Conservation (phyloP, 2,329 filamentous ascomycete genomes). For the Fusarium falciforme region DNA sequence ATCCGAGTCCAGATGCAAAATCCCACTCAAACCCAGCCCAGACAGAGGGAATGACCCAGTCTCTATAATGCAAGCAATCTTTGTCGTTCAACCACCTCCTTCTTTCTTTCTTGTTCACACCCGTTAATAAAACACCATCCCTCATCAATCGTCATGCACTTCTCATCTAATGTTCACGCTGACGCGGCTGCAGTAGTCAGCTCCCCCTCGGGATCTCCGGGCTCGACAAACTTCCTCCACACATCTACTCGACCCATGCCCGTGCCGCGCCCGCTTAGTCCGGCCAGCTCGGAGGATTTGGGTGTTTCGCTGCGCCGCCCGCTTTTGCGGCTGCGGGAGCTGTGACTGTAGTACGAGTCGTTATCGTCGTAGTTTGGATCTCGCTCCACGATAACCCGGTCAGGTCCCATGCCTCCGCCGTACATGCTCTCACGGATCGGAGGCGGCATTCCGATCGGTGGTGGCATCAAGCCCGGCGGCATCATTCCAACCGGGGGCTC, state of each 20-base stretch:
- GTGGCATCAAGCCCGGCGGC: constrained; percentile 39
- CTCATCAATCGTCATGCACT: constrained; percentile 15
- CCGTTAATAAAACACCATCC: constrained; percentile 13
- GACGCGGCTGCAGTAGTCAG: constrained; percentile 24
- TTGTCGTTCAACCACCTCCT: background rate
- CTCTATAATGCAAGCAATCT: constrained; percentile 18
- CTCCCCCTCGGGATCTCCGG: constrained; percentile 54
- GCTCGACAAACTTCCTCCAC: constrained; percentile 61
- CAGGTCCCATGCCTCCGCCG: constrained; percentile 31
- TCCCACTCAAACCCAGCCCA: constrained; percentile 3
- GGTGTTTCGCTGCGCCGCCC: constrained; percentile 44
- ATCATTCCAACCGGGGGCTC: constrained; percentile 35
- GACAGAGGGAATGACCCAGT: constrained; percentile 7
- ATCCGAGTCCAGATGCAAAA: constrained; percentile 13
- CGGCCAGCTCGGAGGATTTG: constrained; percentile 59
- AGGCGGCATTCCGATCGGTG: constrained; percentile 51
- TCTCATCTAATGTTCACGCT: constrained; percentile 2
- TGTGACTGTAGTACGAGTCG: constrained; percentile 43
- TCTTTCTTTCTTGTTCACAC: background rate
- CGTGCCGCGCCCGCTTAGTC: constrained; percentile 57
- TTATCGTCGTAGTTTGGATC: constrained; percentile 49
- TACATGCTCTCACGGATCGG: constrained; percentile 34
- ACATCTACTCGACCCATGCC: constrained; percentile 61
- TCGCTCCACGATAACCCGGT: constrained; percentile 44
- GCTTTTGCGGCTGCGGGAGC: constrained; percentile 44